These are phyloP conservation scores for Colletotrichum tabaci DNA, from an alignment of 2,329 filamentous ascomycete genomes.

Conservation along the genomic window DNA sequence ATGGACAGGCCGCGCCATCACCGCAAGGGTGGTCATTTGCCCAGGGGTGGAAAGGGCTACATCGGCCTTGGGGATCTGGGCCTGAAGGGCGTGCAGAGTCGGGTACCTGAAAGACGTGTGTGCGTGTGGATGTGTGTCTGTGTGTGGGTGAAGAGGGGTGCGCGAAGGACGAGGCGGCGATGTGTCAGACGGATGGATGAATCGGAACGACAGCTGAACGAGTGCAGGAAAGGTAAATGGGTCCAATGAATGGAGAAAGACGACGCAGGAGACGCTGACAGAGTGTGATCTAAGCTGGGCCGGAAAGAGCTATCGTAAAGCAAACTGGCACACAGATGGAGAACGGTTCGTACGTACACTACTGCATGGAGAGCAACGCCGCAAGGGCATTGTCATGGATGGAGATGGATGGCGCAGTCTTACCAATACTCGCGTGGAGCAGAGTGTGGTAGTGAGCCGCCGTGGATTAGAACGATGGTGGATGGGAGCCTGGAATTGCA, in stretches of 20 bases:
- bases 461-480: background rate
- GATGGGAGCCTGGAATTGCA: constrained; percentile 12
- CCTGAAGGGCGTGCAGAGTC: background rate
- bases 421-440: constrained; percentile 14
- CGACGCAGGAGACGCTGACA: background rate
- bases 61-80: constrained; percentile 30
- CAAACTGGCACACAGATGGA: background rate
- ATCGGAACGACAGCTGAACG: constrained; percentile 13
- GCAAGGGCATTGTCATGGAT: background rate
- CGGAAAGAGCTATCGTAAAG: background rate
- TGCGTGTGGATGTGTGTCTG: background rate
- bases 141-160: background rate
- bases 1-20: constrained; percentile 36
- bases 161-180: constrained; percentile 5
- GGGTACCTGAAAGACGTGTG: background rate
- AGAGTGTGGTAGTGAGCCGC: constrained; percentile 22
- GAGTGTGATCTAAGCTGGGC: background rate
- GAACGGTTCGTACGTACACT: background rate
- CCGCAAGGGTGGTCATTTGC: constrained; percentile 31
- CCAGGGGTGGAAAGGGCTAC: constrained; percentile 22
- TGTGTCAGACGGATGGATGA: constrained; percentile 24
- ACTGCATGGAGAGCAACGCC: background rate
- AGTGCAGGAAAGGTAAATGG: constrained; percentile 12
- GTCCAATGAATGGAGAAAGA: background rate
- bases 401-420: background rate